Evolutionary conservation across 1,284 basidiomycete species (phyloP), one percentile per base, ranked within the genome.

Genomic region (Porodaedalea pini): DNA sequence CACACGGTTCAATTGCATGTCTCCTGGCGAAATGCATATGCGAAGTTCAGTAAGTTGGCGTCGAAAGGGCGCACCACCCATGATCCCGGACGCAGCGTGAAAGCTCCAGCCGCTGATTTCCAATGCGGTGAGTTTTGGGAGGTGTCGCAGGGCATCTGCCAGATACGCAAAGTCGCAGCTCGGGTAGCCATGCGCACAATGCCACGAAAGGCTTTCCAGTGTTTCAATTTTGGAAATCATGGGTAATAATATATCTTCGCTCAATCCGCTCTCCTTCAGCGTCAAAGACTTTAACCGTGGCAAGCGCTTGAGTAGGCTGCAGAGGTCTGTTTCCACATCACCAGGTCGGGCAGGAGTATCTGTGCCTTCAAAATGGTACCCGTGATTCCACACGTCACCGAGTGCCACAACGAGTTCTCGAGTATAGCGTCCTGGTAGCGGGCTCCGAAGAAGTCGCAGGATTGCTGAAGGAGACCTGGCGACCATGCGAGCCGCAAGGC

Each of bases 81-180:
- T 51, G 15, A 27, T 41, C 13, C 37, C 58, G 13, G 53, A 56
- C 15, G 49, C 37, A 19, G 47, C 58, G 19, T 56, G 58, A 31
- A 59, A 59, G 32, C 54, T 59, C 58, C 58, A 59, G 25, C 58
- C 58, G n/a, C 39, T 56, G 11, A 59, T 55, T 29, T 51, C 58
- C 13, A 59, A 37, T 4, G 39, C 31, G 10, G n/a, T 34, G 7
- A 59, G 37, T 5, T 45, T 55, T 3, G 54, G 58, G 17, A 59
- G 58, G 25, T 19, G 13, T 1, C 49, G 27, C 19, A 59, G 31
- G 25, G 58, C 47, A 29, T 52, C 54, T 21, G 47, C 48, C 10
- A 59, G 49, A 47, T 55, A 41, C 39, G 34, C 29, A 44, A 59
- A 59, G 21, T 56, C 54, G 31, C 58, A 56, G 31, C 53, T 56